Base-by-base conservation (phyloP, 2,329 filamentous ascomycete species). In the Beauveria caledonica region DNA sequence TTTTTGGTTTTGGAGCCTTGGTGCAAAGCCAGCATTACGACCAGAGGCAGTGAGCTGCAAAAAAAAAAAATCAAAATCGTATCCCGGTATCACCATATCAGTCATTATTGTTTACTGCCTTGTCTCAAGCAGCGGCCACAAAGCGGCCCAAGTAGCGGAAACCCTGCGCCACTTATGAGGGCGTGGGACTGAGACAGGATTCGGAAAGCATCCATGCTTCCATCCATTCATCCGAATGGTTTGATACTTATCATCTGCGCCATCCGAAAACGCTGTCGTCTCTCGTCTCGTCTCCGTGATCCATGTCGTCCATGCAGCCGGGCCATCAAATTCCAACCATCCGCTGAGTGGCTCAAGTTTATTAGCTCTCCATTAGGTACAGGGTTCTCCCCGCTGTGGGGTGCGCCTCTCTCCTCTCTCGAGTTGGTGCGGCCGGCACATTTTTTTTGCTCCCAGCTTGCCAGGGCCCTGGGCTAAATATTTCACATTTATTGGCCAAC, bases 171-270 rank as follows among this genome's bases (percentile, higher is more conserved):
- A 36, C 33, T 4, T 4, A 2, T 40, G 17, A 36, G 25, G 5
- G 25, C 42, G 54, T 36, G 44, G 23, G 55, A 46, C 55, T 58
- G 55, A 58, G 55, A 58, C 55, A 58, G n/a, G 19, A 40, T 33
- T 48, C 42, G 27, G 40, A 8, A 36, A 36, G 33, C 33, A 36
- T 36, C 33, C 33, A 15, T 13, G 11, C 33, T 36, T 11, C 33
- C 33, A 36, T 36, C 33, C 33, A 36, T 11, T 25, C 39, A n/a
- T 52, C 50, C 50, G 44, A 46, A 36, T 15, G 11, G 33, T 5
- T 13, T 36, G 33, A 36, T 36, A 36, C 11, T 36, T 11, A n/a
- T 36, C 33, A 36, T 36, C 33, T 36, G 33, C 33, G 33, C 33
- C 33, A 15, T 36, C 33, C 33, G 33, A 36, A 36, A 15, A 36